Conservation (phyloP, 495 filamentous ascomycete species). For the Usnea hakonensis region DNA sequence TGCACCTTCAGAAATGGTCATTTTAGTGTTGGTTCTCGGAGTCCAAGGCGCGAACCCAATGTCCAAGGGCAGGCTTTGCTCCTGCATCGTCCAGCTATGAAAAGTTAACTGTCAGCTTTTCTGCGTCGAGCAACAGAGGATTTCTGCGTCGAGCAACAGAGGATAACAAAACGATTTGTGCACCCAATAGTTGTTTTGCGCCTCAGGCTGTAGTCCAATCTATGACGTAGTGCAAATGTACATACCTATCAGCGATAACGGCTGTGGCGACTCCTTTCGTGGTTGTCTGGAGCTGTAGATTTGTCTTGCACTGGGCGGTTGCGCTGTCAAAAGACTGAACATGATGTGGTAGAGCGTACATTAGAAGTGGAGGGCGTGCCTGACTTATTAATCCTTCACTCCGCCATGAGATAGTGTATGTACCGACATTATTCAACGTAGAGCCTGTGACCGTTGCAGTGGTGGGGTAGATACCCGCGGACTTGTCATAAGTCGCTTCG, state of each 20-base stretch:
- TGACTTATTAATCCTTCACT: slow-evolving; percentile 51
- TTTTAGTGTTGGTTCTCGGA: slow-evolving; percentile 41
- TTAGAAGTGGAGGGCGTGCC: slow-evolving; percentile 45
- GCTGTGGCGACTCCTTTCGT: slow-evolving; percentile 77
- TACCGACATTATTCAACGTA: slow-evolving; percentile 49
- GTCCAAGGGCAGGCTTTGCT: slow-evolving; percentile 58
- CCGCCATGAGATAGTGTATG: slow-evolving; percentile 63
- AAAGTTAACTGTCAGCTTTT: not conserved
- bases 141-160: not conserved
- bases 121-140: no score
- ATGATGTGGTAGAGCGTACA: slow-evolving; percentile 91
- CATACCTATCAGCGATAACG: slow-evolving; percentile 52
- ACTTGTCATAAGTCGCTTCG: slow-evolving; percentile 63
- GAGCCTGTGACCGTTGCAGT: slow-evolving; percentile 55
- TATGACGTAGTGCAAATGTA: not conserved
- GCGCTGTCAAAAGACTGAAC: slow-evolving; percentile 57
- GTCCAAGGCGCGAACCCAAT: slow-evolving; percentile 76
- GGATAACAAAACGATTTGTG: not conserved
- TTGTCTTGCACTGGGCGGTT: slow-evolving; percentile 49
- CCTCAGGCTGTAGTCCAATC: not conserved
- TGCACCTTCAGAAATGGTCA: slow-evolving; percentile 43
- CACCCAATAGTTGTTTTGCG: not conserved
- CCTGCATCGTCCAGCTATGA: slow-evolving; percentile 64
- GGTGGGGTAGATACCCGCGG: slow-evolving; percentile 66
- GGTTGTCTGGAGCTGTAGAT: slow-evolving; percentile 63